A percentile compares a stretch with the other conserved stretches of the same genome.
Evolutionary conservation across 345 rosid genomes (phyloP).

Genomic region (Cardamine resedifolia): DNA sequence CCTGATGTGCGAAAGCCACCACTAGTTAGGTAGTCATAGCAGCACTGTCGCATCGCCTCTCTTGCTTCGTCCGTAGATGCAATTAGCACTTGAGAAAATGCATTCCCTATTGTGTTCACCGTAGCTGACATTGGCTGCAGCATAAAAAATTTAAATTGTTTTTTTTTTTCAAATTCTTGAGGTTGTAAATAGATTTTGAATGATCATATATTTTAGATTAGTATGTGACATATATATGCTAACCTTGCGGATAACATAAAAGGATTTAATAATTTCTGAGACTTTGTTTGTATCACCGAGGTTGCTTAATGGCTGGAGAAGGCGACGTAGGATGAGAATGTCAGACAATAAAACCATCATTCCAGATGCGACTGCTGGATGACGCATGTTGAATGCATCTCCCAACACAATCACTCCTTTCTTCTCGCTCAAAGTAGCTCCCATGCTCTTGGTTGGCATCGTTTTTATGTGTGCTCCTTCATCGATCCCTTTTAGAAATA

Average conservation of each 20-base stretch:
- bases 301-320: constrained; percentile 42
- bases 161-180: neutral
- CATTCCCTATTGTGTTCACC: constrained; percentile 38
- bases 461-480: constrained; percentile 43
- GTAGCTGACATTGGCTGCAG: constrained; percentile 38
- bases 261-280: constrained; percentile 45
- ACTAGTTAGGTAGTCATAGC: constrained; percentile 28
- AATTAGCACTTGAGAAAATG: constrained; percentile 30
- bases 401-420: constrained; percentile 55
- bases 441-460: constrained; percentile 44
- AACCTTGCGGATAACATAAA: constrained; percentile 52
- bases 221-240: neutral
- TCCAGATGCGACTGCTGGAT: constrained; percentile 51
- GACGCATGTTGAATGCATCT: constrained; percentile 59
- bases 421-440: constrained; percentile 45
- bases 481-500: constrained; percentile 43
- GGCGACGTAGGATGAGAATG: constrained; percentile 48
- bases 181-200: neutral
- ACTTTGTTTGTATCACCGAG: constrained; percentile 41
- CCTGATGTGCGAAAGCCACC: constrained; percentile 26
- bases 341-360: constrained; percentile 60
- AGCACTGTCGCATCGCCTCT: constrained; percentile 37
- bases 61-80: constrained; percentile 36
- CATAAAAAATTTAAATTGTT: neutral
- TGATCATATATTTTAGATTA: neutral